Percentiles rank a stretch among this genome's conserved stretches.
These are phyloP conservation scores for Dryas octopetala DNA, from an alignment of 306 rosid species.

Conservation along the genomic window DNA sequence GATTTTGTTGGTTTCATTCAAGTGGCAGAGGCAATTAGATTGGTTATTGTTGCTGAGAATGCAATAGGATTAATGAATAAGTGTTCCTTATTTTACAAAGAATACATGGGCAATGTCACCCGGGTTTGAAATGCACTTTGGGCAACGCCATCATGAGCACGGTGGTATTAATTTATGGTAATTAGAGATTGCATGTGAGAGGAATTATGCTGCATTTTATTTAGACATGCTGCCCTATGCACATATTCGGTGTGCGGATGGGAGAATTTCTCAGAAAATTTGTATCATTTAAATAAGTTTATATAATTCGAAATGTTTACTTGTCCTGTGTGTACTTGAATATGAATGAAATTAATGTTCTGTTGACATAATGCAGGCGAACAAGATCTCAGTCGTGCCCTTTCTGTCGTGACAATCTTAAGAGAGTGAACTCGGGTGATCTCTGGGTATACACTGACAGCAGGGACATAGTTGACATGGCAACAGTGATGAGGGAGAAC, in stretches of 20 bases:
- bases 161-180: not conserved
- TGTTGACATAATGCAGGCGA: constrained; percentile 55
- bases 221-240: not conserved
- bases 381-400: constrained; percentile 91
- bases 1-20: no score
- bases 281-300: no score
- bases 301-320: no score
- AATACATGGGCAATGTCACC: no score
- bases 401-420: constrained; percentile 88
- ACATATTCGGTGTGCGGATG: no score
- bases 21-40: no score
- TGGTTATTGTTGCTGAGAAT: no score
- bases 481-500: constrained; percentile 77
- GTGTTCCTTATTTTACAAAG: not conserved
- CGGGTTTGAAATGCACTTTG: not conserved
- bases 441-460: constrained; percentile 84
- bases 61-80: no score
- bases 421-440: constrained; percentile 86
- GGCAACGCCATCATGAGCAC: not conserved
- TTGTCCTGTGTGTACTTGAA: no score
- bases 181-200: not conserved
- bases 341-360: constrained; percentile 11
- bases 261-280: no score
- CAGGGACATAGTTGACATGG: constrained; percentile 76
- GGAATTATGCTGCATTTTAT: not conserved